Percentiles rank a stretch among this genome's conserved stretches.
Evolutionary conservation across 371 early-diverging fungal genomes (phyloP).

Genomic region (Apophysomyces elegans): DNA sequence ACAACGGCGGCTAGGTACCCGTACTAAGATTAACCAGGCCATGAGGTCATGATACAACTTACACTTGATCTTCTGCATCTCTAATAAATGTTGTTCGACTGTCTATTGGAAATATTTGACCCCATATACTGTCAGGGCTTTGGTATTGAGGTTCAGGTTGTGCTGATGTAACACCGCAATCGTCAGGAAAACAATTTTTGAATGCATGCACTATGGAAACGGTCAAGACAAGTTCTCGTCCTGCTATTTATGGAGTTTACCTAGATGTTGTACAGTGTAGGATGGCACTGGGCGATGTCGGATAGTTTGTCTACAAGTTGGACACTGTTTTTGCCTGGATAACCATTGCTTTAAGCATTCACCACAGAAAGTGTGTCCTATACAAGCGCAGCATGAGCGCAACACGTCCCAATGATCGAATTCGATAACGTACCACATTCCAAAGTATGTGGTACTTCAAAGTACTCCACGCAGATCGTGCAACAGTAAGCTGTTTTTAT

Average conservation of each 20-base stretch:
- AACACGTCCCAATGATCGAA: neutral
- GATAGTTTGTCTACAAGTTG: constrained; percentile 14
- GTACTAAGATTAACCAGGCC: too few species aligned
- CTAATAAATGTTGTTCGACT: neutral
- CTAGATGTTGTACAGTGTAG: constrained; percentile 15
- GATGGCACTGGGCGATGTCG: constrained; percentile 11
- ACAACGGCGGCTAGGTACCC: constrained; percentile 10
- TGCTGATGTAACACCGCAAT: neutral
- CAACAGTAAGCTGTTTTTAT: constrained; percentile 15
- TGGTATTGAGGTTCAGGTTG: constrained; percentile 5
- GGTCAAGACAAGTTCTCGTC: neutral
- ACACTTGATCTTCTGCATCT: constrained; percentile 18
- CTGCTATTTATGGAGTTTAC: neutral
- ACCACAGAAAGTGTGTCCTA: constrained; percentile 17
- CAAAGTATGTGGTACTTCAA: constrained; percentile 16
- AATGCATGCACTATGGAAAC: neutral
- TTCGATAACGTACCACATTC: constrained; percentile 15
- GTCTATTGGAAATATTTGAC: constrained; percentile 2
- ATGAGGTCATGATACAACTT: neutral
- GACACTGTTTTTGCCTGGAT: constrained; percentile 15
- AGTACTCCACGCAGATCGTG: constrained; percentile 19
- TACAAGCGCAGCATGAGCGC: neutral
- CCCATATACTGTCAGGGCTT: constrained; percentile 3
- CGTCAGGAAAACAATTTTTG: neutral
- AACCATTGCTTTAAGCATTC: constrained; percentile 16